These are phyloP conservation scores for Tolypocladium cylindrosporum DNA, from an alignment of 2,329 filamentous ascomycete genomes.

Conservation along the genomic window DNA sequence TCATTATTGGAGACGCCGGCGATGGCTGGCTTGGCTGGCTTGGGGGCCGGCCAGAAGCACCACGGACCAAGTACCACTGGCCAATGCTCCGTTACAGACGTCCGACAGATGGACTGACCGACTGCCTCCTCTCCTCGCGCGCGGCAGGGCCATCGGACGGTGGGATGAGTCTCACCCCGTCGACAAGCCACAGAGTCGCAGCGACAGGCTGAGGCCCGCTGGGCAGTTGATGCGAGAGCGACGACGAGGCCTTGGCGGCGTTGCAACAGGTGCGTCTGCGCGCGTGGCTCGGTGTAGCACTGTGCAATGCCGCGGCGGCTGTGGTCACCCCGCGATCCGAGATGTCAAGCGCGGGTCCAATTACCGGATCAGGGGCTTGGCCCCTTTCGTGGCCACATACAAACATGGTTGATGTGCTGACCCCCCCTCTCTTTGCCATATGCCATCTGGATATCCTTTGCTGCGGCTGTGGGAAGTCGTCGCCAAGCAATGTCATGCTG, in stretches of 20 bases:
- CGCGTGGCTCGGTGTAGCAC: not conserved
- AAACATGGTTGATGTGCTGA: not conserved
- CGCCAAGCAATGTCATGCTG: not conserved
- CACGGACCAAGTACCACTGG: not conserved
- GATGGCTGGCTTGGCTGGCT: not conserved
- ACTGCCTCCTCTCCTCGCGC: not conserved
- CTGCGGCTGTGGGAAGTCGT: not conserved
- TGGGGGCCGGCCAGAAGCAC: not conserved
- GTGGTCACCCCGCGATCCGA: not conserved
- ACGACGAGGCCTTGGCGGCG: not conserved
- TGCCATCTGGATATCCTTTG: not conserved
- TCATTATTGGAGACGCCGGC: not conserved
- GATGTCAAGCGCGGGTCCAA: not conserved
- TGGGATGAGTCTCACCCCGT: not conserved
- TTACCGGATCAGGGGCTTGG: not conserved
- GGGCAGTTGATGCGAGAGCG: not conserved
- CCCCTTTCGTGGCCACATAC: not conserved
- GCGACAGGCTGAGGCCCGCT: not conserved
- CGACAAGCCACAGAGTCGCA: not conserved
- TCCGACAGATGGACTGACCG: not conserved
- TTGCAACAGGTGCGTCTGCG: not conserved
- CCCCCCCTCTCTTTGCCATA: not conserved
- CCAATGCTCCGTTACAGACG: not conserved
- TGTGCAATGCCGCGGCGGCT: not conserved
- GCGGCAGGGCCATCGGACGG: not conserved